Percentiles rank a stretch among this genome's conserved stretches.
phyloP scores from a whole-genome alignment of 352 stramenopile species.

The Phytophthora parvispora region DNA sequence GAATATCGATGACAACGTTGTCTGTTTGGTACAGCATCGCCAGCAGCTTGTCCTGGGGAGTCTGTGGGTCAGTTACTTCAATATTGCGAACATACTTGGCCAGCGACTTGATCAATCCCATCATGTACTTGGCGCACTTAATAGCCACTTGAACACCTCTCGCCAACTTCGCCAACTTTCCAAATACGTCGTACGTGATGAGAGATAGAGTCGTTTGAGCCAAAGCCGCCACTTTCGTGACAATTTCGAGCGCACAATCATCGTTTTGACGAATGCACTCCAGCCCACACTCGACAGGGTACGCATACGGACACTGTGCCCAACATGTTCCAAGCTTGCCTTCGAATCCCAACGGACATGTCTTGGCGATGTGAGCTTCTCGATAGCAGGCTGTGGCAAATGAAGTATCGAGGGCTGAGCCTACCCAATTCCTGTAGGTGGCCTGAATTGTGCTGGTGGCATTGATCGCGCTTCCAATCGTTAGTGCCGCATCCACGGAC shows the following conservation, averaged over 20 bases:
- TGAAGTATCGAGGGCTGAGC: not conserved
- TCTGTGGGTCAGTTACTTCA: conserved; percentile 30
- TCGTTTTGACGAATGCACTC: conserved; percentile 53
- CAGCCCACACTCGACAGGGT: conserved; percentile 45
- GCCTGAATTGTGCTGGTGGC: conserved; percentile 20
- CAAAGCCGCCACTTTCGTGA: conserved; percentile 16
- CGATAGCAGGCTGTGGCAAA: conserved; percentile 34
- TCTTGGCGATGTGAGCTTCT: conserved; percentile 25
- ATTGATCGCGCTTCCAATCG: not conserved
- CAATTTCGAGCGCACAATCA: conserved; percentile 33
- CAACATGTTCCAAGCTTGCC: conserved; percentile 31
- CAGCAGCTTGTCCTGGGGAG: conserved; percentile 43
- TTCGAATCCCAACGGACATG: conserved; percentile 21
- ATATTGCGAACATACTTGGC: conserved; percentile 35
- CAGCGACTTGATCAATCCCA: conserved; percentile 37
- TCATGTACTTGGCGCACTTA: conserved; percentile 35
- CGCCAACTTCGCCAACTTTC: conserved; percentile 17
- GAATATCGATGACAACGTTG: conserved; percentile 47
- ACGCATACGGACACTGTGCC: conserved; percentile 45
- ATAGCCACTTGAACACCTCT: conserved; percentile 16
- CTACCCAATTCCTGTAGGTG: conserved; percentile 28
- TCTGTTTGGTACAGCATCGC: conserved; percentile 49
- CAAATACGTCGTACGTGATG: conserved; percentile 20
- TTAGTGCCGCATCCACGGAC: not conserved
- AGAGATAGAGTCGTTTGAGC: conserved; percentile 18